Evolutionary conservation across 208 protist species (phyloP).

Genomic region (Tritrichomonas foetus): DNA sequence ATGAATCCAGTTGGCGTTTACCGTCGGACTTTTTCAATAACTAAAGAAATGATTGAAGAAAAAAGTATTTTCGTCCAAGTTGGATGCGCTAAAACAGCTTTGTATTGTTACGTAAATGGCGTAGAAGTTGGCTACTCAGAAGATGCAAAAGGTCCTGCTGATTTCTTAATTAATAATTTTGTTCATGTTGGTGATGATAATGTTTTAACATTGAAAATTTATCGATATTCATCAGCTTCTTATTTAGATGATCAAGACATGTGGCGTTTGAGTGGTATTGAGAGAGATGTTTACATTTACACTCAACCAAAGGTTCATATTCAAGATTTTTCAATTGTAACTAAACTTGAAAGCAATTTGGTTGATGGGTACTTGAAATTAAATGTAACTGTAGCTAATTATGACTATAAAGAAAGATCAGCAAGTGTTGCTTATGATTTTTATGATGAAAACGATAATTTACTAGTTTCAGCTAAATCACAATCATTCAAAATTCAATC

Average conservation of each 20-base stretch:
- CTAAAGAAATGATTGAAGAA: conserved; percentile 27
- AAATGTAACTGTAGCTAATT: no score
- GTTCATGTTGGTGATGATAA: conserved; percentile 47
- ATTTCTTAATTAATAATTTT: background rate
- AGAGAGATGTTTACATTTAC: conserved; percentile 49
- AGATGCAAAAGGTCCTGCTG: background rate
- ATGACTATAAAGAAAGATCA: no score
- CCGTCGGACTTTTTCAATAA: conserved; percentile 33
- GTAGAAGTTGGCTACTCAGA: background rate
- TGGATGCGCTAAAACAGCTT: conserved; percentile 43
- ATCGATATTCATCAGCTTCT: conserved; percentile 37
- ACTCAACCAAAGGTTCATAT: conserved; percentile 38
- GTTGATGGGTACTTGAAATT: no score
- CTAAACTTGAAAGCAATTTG: background rate
- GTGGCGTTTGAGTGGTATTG: conserved; percentile 52
- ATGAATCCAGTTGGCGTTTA: conserved; percentile 56
- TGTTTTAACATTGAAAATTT: conserved; percentile 52
- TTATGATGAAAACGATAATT: no score
- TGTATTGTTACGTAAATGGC: background rate
- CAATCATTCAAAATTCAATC: no score
- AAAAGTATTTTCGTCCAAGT: background rate
- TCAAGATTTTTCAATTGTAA: conserved; percentile 38
- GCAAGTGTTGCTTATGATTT: no score
- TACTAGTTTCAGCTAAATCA: no score
- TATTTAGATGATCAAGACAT: conserved; percentile 62